Evolutionary conservation across 768 basidiomycete genomes (phyloP), one percentile per base, ranked within the genome.

Genomic region (Leccinellum luteum): DNA sequence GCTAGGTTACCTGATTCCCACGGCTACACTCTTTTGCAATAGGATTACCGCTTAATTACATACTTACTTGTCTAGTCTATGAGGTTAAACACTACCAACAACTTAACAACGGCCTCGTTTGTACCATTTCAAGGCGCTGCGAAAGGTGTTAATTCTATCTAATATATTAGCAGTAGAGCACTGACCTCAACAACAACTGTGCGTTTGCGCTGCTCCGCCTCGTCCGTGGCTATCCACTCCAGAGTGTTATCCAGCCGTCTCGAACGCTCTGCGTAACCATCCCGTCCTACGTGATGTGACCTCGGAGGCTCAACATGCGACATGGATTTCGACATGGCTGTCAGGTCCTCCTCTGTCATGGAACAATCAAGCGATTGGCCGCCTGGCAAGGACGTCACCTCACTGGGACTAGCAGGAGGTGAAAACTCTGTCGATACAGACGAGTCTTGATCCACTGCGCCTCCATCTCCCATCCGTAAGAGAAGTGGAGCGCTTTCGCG

Each of bases 71-170:
- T 38, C 35, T 54, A 44, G 27, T 55, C 63, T 60, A 66, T 61
- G 31, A n/a, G 6, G 30, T 7, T 35, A 48, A 41, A 48, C 17
- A 54, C 66, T 68, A 89, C 86, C 87, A 92, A 66, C 88, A 90
- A 53, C 84, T 81, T 59, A 89, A 83, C 55, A 92, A 70, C 4
- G 90, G 87, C 59, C 80, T 85, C 56, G 78, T 82, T 60, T 85
- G 80, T 23, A 92, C 79, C 45, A 78, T 85, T 71, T 92, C 91
- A 63, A 92, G 72, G 21, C 90, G 86, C 90, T 92, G 63, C 3
- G 27, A 15, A 47, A 32, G 14, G 43, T 28, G 28, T 64, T 30
- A 59, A 30, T 58, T n/a, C 14, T 6, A 27, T 58, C 31, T 5
- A 10, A 34, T 7, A 21, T 31, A 25, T 50, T 38, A 52, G 19